Evolutionary conservation across 306 rosid genomes (phyloP).

Genomic region (Rosa chinensis): DNA sequence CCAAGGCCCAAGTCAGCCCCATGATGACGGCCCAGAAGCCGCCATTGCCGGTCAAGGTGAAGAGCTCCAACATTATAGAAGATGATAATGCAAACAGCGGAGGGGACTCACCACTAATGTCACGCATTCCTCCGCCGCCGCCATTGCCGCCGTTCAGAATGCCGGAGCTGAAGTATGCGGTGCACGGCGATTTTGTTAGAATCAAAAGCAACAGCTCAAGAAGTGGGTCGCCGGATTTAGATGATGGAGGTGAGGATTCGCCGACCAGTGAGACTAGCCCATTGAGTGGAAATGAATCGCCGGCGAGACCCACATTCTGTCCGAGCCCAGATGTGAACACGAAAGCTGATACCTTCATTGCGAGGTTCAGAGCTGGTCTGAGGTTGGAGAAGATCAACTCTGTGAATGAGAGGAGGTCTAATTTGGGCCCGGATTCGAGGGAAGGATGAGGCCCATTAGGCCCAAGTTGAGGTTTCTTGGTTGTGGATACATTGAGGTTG

Average conservation of each 20-base stretch:
- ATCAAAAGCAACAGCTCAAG: conserved; percentile 64
- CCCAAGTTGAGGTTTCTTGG: not conserved
- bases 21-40: conserved; percentile 26
- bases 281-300: conserved; percentile 28
- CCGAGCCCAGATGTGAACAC: conserved; percentile 75
- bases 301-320: conserved; percentile 41
- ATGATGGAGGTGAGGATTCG: conserved; percentile 47
- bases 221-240: conserved; percentile 57
- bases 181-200: conserved; percentile 73
- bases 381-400: conserved; percentile 78
- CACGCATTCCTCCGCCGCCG: conserved; percentile 61
- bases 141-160: conserved; percentile 64
- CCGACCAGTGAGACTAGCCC: conserved; percentile 25
- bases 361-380: conserved; percentile 67
- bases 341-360: conserved; percentile 78
- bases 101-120: conserved; percentile 53
- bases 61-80: conserved; percentile 24
- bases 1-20: conserved; percentile 38
- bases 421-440: conserved; percentile 38
- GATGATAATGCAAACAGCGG: conserved; percentile 34
- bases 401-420: conserved; percentile 51
- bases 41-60: conserved; percentile 29
- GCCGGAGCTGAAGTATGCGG: conserved; percentile 47
- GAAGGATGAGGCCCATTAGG: conserved; percentile 22
- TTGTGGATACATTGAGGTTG: too few species aligned